phyloP scores from a whole-genome alignment of 1,284 basidiomycete genomes.

The Takashimella tepidaria region DNA sequence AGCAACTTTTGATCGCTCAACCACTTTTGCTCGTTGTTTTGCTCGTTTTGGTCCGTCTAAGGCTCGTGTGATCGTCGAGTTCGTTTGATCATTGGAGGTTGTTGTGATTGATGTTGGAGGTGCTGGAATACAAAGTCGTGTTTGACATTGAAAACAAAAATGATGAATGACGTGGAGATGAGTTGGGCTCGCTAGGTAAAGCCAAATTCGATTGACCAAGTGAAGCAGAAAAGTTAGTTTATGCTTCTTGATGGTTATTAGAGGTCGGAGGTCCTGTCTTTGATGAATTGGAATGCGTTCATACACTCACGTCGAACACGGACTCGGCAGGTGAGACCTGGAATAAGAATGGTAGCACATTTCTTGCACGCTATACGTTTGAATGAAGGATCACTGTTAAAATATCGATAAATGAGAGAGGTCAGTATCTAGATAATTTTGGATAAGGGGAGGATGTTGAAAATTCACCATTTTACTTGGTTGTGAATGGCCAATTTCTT shows the following conservation, averaged over 20 bases:
- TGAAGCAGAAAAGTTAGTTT: no score
- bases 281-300: no score
- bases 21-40: slow-evolving; percentile 10
- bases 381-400: slow-evolving; percentile 33
- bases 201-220: no score
- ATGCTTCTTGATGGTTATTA: no score
- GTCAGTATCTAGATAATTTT: not conserved
- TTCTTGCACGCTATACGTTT: slow-evolving; percentile 32
- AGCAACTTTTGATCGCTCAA: slow-evolving; percentile 6
- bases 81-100: no score
- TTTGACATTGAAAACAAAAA: slow-evolving; percentile 28
- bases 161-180: slow-evolving; percentile 20
- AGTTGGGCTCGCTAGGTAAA: slow-evolving; percentile 18
- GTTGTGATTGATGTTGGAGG: slow-evolving; percentile 11
- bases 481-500: slow-evolving; percentile 38
- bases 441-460: no score
- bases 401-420: not conserved
- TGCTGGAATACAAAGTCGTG: slow-evolving; percentile 15
- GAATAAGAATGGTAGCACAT: slow-evolving; percentile 38
- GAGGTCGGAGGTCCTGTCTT: no score
- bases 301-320: slow-evolving; percentile 38
- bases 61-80: not conserved
- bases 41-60: slow-evolving; percentile 31
- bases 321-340: slow-evolving; percentile 34
- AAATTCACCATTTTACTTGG: slow-evolving; percentile 41